Evolutionary conservation across 148 eudicot species (phyloP).

Genomic region (Rhododendron ovatum): DNA sequence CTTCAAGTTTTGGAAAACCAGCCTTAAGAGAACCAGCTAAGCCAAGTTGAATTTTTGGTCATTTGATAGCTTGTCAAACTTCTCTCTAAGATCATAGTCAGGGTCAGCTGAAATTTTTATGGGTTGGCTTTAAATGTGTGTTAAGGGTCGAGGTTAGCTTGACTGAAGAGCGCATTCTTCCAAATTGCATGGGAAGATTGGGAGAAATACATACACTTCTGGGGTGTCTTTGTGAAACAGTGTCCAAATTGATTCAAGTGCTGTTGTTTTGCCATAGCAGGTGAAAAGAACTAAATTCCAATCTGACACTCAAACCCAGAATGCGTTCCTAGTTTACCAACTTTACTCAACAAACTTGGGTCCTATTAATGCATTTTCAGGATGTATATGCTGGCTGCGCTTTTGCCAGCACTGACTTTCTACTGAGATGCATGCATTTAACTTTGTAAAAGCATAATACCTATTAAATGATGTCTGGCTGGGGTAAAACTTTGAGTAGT

Average conservation of each 20-base stretch:
- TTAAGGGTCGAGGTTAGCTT: background rate
- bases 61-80: background rate
- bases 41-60: background rate
- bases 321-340: background rate
- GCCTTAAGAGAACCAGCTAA: background rate
- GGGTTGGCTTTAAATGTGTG: background rate
- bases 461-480: background rate
- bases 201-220: background rate
- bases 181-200: background rate
- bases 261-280: background rate
- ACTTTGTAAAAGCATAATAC: background rate
- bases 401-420: background rate
- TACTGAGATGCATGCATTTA: background rate
- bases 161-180: background rate
- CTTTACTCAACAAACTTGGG: background rate
- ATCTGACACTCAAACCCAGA: background rate
- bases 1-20: background rate
- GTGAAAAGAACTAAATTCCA: background rate
- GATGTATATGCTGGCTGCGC: background rate
- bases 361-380: background rate
- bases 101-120: background rate
- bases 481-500: background rate
- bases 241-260: background rate
- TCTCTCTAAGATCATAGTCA: background rate
- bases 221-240: background rate